These are phyloP conservation scores for Mortierella polycephala DNA, from an alignment of 371 early-diverging fungal species.

Conservation along the genomic window DNA sequence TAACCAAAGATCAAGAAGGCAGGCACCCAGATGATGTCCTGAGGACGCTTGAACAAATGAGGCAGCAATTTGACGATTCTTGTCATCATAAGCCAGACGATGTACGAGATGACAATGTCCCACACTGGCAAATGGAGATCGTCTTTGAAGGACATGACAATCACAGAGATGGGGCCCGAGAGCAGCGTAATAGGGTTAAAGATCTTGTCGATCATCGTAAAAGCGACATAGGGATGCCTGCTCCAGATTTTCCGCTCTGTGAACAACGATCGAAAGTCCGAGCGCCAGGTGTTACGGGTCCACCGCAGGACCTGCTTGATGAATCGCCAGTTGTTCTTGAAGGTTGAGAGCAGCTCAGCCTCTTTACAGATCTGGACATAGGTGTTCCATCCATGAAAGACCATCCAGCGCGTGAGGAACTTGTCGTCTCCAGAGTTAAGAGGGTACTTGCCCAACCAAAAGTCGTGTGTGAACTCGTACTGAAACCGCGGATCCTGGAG, in stretches of 20 bases:
- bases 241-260: constrained; percentile 71
- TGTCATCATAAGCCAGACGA: constrained; percentile 72
- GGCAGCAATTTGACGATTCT: constrained; percentile 76
- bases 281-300: constrained; percentile 85
- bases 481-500: constrained; percentile 78
- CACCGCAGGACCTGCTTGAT: constrained; percentile 75
- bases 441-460: constrained; percentile 74
- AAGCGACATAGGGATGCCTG: constrained; percentile 76
- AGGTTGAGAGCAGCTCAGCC: constrained; percentile 75
- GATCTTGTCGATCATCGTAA: constrained; percentile 79
- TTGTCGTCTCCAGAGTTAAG: constrained; percentile 83
- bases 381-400: constrained; percentile 75
- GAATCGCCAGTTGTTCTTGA: constrained; percentile 81
- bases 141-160: constrained; percentile 54
- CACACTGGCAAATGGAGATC: constrained; percentile 57
- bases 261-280: constrained; percentile 72
- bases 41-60: constrained; percentile 73
- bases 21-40: constrained; percentile 71
- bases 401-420: constrained; percentile 82
- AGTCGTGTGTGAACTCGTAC: constrained; percentile 74
- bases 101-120: constrained; percentile 69
- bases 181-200: constrained; percentile 77
- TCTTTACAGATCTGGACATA: constrained; percentile 76
- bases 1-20: constrained; percentile 75
- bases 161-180: constrained; percentile 71